These are phyloP conservation scores for Dichomitus squalens DNA, from an alignment of 1,284 basidiomycete genomes.

Conservation along the genomic window DNA sequence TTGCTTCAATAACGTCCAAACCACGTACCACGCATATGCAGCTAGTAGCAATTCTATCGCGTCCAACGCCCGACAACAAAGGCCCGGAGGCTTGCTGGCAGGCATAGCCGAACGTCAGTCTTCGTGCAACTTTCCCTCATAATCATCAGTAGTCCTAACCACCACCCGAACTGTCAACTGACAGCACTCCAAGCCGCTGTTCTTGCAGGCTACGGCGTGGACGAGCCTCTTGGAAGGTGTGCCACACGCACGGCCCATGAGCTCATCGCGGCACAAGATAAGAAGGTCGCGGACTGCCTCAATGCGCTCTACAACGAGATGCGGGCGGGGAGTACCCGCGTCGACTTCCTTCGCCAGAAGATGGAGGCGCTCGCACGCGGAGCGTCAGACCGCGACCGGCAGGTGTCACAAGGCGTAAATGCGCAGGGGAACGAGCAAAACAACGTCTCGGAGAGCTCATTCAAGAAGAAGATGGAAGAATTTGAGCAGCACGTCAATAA, in stretches of 20 bases:
- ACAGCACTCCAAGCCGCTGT: not conserved
- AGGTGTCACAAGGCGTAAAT: too few relatives aligned
- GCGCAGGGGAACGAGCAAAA: too few relatives aligned
- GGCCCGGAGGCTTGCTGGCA: too few relatives aligned
- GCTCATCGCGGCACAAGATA: not conserved
- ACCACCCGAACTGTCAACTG: not conserved
- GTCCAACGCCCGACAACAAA: too few relatives aligned
- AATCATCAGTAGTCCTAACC: not conserved
- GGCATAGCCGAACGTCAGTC: too few relatives aligned
- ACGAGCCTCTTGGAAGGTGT: not conserved
- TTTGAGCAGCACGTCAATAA: too few relatives aligned
- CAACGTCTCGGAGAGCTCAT: too few relatives aligned
- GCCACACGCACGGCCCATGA: not conserved
- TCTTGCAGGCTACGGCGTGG: not conserved
- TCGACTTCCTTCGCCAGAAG: not conserved
- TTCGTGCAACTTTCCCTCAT: not conserved
- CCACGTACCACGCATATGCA: not conserved
- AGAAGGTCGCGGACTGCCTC: not conserved
- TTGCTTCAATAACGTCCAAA: not conserved
- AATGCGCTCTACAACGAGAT: not conserved
- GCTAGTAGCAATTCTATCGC: too few relatives aligned
- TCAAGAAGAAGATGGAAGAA: not conserved
- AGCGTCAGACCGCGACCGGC: too few relatives aligned
- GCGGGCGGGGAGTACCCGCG: not conserved
- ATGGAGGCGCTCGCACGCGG: too few relatives aligned